phyloP scores from a whole-genome alignment of 1,139 yeast genomes.

The Sugiyamaella grinbergsii region DNA sequence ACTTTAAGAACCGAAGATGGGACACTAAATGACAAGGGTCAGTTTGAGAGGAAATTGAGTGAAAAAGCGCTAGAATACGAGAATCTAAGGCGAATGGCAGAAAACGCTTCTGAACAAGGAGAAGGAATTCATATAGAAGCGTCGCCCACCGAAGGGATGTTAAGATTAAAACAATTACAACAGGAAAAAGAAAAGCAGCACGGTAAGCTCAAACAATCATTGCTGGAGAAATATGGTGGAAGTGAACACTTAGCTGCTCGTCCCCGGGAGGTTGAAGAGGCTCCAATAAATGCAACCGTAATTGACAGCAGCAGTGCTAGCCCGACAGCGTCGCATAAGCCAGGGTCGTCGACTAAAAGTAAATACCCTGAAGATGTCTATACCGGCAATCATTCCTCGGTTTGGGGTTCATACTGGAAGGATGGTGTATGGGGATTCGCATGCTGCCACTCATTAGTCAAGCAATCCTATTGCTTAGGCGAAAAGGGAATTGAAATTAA shows the following conservation, averaged over 20 bases:
- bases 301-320: slow-evolving; percentile 16
- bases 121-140: slow-evolving; percentile 53
- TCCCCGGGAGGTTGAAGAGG: slow-evolving; percentile 35
- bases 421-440: slow-evolving; percentile 53
- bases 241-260: slow-evolving; percentile 31
- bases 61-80: slow-evolving; percentile 57
- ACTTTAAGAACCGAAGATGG: slow-evolving; percentile 49
- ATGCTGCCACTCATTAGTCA: slow-evolving; percentile 49
- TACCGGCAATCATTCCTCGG: slow-evolving; percentile 47
- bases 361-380: slow-evolving; percentile 47
- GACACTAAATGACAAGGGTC: slow-evolving; percentile 52
- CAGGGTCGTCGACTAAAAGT: slow-evolving; percentile 30
- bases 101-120: slow-evolving; percentile 50
- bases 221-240: slow-evolving; percentile 51
- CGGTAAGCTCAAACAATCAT: slow-evolving; percentile 39
- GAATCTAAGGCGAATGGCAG: slow-evolving; percentile 55
- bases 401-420: slow-evolving; percentile 55
- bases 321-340: slow-evolving; percentile 1
- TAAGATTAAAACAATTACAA: slow-evolving; percentile 49
- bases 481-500: slow-evolving; percentile 26
- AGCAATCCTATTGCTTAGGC: slow-evolving; percentile 43
- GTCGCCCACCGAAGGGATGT: slow-evolving; percentile 59
- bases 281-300: slow-evolving; percentile 31
- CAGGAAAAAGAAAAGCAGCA: slow-evolving; percentile 41
- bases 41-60: slow-evolving; percentile 55